Evolutionary conservation across 2,329 filamentous ascomycete species (phyloP), one percentile per base, ranked within the genome.

Genomic region (Colletotrichum salicis): DNA sequence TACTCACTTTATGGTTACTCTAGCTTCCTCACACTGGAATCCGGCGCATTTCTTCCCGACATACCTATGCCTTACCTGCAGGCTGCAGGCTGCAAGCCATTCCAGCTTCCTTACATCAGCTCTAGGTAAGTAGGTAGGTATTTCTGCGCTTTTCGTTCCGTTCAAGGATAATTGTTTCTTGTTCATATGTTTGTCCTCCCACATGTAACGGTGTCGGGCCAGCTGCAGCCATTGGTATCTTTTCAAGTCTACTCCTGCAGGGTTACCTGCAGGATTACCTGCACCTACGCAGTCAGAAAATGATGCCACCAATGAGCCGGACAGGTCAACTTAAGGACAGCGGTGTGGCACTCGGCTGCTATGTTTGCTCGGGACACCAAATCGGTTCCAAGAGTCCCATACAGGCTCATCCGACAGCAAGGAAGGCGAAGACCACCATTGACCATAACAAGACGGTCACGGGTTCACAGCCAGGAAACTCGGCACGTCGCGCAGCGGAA

Each of bases 61-160:
- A 69, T 15, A 57, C 33, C 65, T 15, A 8, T 56, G 52, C 66
- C 55, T 66, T 31, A 60, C 62, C n/a, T 56, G 62, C 55, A 70
- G 64, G 41, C 24, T 29, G 19, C 27, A 55, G 11, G 60, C 19
- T 37, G 35, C 29, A 57, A 8, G 19, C 6, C 8, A 19, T 27
- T 45, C 24, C 19, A 64, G 35, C 51, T 22, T 45, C 4, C n/a
- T 45, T 22, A 27, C 52, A 68, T 22, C 35, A 19, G 45, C 58
- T 52, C 52, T 11, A 29, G 55, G 45, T 29, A 29, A 29, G 27
- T 29, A 29, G 27, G 27, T 29, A 29, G 27, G 27, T 15, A 35
- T 31, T 13, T 27, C 15, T 41, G 4, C 35, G 13, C 22, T 33
- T 22, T 48, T 22, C 19, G 3, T 41, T 41, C 19, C 37, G 13